Conservation (phyloP, 345 rosid genomes). For the Cardamine resedifolia region DNA sequence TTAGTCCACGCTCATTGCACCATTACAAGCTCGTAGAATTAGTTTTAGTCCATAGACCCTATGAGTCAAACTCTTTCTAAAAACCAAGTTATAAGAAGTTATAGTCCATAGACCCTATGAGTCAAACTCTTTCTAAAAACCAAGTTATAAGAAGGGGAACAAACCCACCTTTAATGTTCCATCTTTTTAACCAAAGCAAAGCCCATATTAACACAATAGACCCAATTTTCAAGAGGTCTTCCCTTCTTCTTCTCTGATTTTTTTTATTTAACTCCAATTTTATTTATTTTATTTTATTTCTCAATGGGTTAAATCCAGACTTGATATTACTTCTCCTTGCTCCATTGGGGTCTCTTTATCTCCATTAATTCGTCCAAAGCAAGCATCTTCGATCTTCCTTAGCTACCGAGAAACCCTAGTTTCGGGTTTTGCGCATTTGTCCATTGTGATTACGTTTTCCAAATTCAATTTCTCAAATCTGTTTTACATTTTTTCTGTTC, state of each 20-base stretch:
- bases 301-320: neutral
- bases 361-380: neutral
- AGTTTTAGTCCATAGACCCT: too few species aligned
- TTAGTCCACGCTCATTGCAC: too few species aligned
- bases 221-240: neutral
- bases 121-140: too few species aligned
- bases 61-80: too few species aligned
- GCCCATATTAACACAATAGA: neutral
- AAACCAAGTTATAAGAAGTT: too few species aligned
- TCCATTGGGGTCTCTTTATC: neutral
- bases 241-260: neutral
- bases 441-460: neutral
- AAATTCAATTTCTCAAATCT: neutral
- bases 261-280: neutral
- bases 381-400: conserved; percentile 4
- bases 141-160: too few species aligned
- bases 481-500: neutral
- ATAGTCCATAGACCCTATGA: too few species aligned
- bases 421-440: neutral
- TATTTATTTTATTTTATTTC: neutral
- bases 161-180: neutral
- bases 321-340: neutral
- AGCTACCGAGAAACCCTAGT: neutral
- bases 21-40: too few species aligned
- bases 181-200: neutral